Evolutionary conservation across 2,329 filamentous ascomycete species (phyloP).

Genomic region (Aspergillus brasiliensis): DNA sequence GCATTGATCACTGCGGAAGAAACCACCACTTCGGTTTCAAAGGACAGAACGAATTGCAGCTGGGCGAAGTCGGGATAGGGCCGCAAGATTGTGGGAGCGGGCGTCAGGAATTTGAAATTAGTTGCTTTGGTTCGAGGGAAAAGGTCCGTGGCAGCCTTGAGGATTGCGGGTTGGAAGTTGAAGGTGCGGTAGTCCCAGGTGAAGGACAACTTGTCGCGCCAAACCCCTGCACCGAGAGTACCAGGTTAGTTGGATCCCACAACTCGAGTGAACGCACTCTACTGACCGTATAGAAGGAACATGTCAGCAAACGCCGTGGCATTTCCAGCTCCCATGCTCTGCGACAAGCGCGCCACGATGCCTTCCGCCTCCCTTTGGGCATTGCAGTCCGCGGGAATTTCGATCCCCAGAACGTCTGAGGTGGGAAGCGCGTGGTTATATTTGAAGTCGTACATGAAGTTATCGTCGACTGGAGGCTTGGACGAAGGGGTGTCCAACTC

Average conservation of each 20-base stretch:
- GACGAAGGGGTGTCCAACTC: not conserved
- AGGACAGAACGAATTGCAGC: constrained; percentile 34
- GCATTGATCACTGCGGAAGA: constrained; percentile 36
- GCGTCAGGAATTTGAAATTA: constrained; percentile 30
- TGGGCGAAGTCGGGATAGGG: constrained; percentile 34
- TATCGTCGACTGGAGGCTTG: constrained; percentile 36
- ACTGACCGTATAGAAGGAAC: constrained; percentile 29
- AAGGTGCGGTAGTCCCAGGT: constrained; percentile 43
- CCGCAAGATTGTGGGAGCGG: constrained; percentile 23
- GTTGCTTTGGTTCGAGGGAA: constrained; percentile 30
- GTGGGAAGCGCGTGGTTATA: constrained; percentile 43
- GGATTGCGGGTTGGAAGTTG: constrained; percentile 34
- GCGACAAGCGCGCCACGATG: constrained; percentile 16
- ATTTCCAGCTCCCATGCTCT: constrained; percentile 18
- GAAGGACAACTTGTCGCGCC: constrained; percentile 41
- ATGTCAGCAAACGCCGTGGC: constrained; percentile 27
- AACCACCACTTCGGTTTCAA: constrained; percentile 32
- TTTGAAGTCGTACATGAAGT: constrained; percentile 48
- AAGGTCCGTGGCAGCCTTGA: constrained; percentile 38
- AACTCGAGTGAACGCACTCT: too few relatives aligned
- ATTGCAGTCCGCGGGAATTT: constrained; percentile 29
- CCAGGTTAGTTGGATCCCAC: constrained; percentile 6
- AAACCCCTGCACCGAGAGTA: constrained; percentile 29
- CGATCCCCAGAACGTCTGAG: constrained; percentile 30
- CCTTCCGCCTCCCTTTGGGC: constrained; percentile 6